phyloP scores from a whole-genome alignment of 2,329 filamentous ascomycete species.

The Phaeosphaeriaceae sp. region DNA sequence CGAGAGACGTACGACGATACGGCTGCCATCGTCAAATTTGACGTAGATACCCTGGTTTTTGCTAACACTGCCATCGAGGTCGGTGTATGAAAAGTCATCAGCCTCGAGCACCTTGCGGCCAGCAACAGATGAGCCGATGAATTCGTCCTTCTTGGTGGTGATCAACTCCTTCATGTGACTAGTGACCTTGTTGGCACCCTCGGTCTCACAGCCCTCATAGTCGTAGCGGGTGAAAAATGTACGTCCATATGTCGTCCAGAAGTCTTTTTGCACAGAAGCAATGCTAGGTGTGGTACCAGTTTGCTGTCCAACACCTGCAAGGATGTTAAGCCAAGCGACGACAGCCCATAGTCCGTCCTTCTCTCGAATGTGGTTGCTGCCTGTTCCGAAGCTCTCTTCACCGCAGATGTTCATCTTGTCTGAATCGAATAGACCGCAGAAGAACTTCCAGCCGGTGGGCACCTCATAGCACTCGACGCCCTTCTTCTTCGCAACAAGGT shows the following conservation, averaged over 20 bases:
- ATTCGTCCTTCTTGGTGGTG: constrained; percentile 69
- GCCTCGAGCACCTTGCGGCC: constrained; percentile 87
- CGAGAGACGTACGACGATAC: constrained; percentile 92
- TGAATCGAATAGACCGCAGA: constrained; percentile 93
- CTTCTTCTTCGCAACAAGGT: constrained; percentile 94
- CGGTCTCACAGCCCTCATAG: constrained; percentile 92
- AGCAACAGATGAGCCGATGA: constrained; percentile 81
- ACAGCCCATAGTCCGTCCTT: constrained; percentile 99
- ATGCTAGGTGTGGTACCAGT: constrained; percentile 86
- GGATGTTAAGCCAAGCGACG: constrained; percentile 98
- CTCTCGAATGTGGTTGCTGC: constrained; percentile 98
- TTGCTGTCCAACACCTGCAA: constrained; percentile 87
- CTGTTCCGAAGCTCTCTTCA: constrained; percentile 97
- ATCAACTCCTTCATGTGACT: constrained; percentile 80
- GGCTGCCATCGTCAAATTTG: constrained; percentile 91
- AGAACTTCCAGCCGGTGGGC: constrained; percentile 98
- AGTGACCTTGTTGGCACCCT: constrained; percentile 89
- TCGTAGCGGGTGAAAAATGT: constrained; percentile 99
- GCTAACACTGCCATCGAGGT: constrained; percentile 94
- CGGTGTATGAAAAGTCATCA: constrained; percentile 97
- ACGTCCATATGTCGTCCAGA: constrained; percentile 95
- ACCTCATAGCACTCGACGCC: constrained; percentile 93
- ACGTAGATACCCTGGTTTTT: constrained; percentile 96
- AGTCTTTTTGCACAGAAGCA: constrained; percentile 93
- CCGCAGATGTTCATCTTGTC: constrained; percentile 99